Evolutionary conservation across 1,284 basidiomycete species (phyloP).

Genomic region (Irpex sp.): DNA sequence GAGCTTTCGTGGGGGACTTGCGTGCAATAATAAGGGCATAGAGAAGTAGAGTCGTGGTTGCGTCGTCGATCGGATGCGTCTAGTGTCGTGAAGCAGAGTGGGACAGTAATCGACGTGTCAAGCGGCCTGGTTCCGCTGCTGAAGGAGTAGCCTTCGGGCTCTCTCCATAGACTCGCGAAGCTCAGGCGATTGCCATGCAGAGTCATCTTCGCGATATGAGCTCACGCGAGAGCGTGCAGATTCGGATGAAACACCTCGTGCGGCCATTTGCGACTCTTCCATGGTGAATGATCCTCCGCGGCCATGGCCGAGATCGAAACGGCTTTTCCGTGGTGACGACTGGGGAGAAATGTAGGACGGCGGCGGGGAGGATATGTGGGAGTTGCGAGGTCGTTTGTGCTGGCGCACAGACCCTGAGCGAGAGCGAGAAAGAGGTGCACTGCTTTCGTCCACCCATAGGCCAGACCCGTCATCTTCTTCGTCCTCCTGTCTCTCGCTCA

Average conservation of each 20-base stretch:
- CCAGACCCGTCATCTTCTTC: constrained; percentile 71
- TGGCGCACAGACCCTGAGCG: constrained; percentile 26
- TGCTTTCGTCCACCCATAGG: constrained; percentile 44
- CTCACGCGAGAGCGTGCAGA: constrained; percentile 20
- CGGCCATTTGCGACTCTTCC: constrained; percentile 14
- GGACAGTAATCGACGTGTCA: background rate
- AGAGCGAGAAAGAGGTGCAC: constrained; percentile 22
- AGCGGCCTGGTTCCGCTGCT: constrained; percentile 1
- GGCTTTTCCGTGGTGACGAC: constrained; percentile 28
- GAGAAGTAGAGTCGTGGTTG: background rate
- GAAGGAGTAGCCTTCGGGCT: constrained; percentile 43
- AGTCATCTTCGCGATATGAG: constrained; percentile 35
- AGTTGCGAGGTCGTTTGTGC: constrained; percentile 24
- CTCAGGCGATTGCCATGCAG: constrained; percentile 53
- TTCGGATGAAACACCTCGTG: constrained; percentile 29
- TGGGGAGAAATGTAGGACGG: constrained; percentile 21
- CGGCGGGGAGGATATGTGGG: constrained; percentile 12
- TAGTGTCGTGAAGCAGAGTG: background rate
- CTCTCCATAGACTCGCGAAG: constrained; percentile 60
- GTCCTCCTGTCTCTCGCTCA: constrained; percentile 67
- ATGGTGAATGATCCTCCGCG: constrained; percentile 15
- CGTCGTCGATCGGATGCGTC: background rate
- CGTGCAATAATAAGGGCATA: background rate
- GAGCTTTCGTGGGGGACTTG: background rate
- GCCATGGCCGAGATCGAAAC: constrained; percentile 24